Percentiles rank a stretch among this genome's conserved stretches.
Conservation (phyloP, 2,329 filamentous ascomycete genomes). For the Fusarium sp. region DNA sequence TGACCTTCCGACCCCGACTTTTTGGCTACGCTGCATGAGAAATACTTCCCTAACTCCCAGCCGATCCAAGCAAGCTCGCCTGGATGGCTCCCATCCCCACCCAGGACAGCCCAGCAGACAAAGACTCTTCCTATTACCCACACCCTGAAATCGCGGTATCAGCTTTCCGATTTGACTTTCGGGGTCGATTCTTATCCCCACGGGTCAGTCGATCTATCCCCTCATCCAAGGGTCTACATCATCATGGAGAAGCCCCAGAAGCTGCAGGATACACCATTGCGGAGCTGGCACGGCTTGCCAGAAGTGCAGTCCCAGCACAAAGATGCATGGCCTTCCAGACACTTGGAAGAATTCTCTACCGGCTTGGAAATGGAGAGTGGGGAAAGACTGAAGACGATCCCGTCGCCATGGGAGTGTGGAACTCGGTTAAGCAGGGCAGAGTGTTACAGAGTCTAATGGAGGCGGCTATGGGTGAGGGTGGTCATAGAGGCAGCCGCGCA, state of each 20-base stretch:
- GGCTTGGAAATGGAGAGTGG: conserved; percentile 80
- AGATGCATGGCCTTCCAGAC: conserved; percentile 93
- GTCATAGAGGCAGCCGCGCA: conserved; percentile 82
- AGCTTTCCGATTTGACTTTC: conserved; percentile 89
- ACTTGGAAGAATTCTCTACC: conserved; percentile 84
- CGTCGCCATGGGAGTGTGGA: conserved; percentile 86
- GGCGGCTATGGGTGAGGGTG: conserved; percentile 76
- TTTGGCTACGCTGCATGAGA: conserved; percentile 84
- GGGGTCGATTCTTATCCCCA: conserved; percentile 83
- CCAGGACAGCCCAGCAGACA: conserved; percentile 72
- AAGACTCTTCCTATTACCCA: conserved; percentile 85
- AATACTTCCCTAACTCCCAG: conserved; percentile 92
- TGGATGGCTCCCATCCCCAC: conserved; percentile 87
- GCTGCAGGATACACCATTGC: conserved; percentile 94
- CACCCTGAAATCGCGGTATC: conserved; percentile 78
- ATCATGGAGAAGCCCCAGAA: conserved; percentile 92
- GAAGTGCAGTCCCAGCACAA: conserved; percentile 87
- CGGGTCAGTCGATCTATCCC: conserved; percentile 79
- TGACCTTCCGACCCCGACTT: conserved; percentile 85
- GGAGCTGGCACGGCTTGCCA: conserved; percentile 83
- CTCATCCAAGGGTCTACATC: conserved; percentile 84
- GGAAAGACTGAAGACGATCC: conserved; percentile 69
- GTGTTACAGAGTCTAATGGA: conserved; percentile 82
- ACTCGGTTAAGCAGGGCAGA: conserved; percentile 78
- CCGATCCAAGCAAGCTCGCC: conserved; percentile 85